Percentiles rank a stretch among this genome's conserved stretches.
Evolutionary conservation across 176 grass and related monocot species (phyloP).

Genomic region (Alopecurus myosuroides): DNA sequence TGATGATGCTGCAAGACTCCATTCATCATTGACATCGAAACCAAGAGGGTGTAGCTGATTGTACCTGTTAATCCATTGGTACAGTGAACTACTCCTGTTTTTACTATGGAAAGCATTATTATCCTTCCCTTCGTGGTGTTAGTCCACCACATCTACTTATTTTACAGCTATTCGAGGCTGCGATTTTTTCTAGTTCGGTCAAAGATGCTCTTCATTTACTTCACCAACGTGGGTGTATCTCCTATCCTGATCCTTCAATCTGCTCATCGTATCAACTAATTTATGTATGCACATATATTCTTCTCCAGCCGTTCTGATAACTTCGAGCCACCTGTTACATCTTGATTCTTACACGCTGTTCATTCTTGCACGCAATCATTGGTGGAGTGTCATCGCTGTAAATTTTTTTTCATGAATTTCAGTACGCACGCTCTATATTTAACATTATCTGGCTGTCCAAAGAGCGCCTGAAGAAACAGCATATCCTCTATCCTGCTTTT

Average conservation of each 20-base stretch:
- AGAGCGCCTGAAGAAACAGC: slow-evolving; percentile 17
- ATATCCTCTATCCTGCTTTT: neutral
- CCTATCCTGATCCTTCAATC: neutral
- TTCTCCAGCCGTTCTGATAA: slow-evolving; percentile 18
- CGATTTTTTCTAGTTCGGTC: neutral
- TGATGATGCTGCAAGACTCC: slow-evolving; percentile 7
- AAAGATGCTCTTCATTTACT: slow-evolving; percentile 24
- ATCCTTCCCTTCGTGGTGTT: neutral
- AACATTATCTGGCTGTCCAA: neutral
- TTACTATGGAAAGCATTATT: slow-evolving; percentile 6
- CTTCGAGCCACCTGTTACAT: neutral
- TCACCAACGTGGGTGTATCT: slow-evolving; percentile 36
- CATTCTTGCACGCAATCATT: neutral
- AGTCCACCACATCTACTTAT: neutral
- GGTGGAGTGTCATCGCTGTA: neutral
- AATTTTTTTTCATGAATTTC: neutral
- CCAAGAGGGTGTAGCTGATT: neutral
- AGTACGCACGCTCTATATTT: neutral
- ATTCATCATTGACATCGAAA: neutral
- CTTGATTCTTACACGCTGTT: neutral
- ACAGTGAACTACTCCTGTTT: neutral
- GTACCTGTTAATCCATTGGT: neutral
- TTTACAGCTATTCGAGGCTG: neutral
- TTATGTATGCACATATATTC: neutral
- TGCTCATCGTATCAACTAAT: slow-evolving; percentile 1